Conservation (phyloP, 139 green algal genomes). For the Edaphochlamys debaryana region DNA sequence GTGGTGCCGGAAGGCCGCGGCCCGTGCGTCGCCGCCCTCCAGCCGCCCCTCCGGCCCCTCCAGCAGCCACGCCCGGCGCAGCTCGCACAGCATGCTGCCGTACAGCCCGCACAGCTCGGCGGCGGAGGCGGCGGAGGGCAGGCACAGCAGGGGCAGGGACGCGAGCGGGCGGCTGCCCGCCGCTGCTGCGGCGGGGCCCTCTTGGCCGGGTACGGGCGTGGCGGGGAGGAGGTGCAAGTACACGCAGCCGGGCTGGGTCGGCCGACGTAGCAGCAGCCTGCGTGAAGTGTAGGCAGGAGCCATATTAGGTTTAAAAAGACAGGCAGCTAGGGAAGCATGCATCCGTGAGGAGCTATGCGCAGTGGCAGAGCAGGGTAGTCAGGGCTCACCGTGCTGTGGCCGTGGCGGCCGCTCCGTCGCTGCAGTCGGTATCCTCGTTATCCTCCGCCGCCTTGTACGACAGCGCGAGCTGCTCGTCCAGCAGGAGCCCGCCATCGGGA, state of each 20-base stretch:
- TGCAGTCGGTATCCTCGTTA: neutral
- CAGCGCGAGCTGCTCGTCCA: neutral
- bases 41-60: too few relatives aligned
- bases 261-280: neutral
- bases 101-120: neutral
- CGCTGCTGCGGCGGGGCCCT: too few relatives aligned
- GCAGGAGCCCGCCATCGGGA: neutral
- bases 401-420: too few relatives aligned
- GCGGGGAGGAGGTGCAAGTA: neutral
- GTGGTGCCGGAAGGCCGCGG: too few relatives aligned
- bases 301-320: too few relatives aligned
- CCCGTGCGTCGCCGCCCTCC: too few relatives aligned
- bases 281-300: too few relatives aligned
- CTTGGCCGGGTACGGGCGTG: neutral
- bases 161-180: too few relatives aligned
- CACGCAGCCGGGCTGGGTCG: neutral
- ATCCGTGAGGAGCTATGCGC: too few relatives aligned
- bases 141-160: slow-evolving; percentile 15
- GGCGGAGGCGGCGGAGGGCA: neutral
- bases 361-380: neutral
- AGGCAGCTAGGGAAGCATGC: too few relatives aligned
- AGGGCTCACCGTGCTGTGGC: too few relatives aligned
- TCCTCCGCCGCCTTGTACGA: neutral
- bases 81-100: neutral
- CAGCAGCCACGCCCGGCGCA: too few relatives aligned